These are phyloP conservation scores for Leccinum aurantiacum DNA, from an alignment of 768 basidiomycete species.

Conservation along the genomic window DNA sequence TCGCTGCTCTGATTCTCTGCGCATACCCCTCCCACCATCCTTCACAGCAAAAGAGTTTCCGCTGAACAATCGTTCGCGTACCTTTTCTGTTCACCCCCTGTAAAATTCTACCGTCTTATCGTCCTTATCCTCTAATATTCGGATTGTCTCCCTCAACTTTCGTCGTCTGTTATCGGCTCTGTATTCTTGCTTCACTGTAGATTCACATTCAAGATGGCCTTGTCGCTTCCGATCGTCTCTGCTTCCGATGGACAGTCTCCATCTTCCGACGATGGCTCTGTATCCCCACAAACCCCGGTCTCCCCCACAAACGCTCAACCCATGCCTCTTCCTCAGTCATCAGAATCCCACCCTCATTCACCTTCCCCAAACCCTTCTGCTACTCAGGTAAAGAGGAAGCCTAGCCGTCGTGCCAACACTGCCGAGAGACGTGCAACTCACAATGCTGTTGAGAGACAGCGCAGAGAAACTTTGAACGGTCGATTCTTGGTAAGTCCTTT, in stretches of 20 bases:
- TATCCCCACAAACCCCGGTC: conserved; percentile 49
- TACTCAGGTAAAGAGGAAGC: conserved; percentile 71
- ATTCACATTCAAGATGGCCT: conserved; percentile 27
- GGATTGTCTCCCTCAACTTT: neutral
- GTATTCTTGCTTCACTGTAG: conserved; percentile 17
- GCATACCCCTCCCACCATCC: conserved; percentile 13
- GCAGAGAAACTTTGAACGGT: conserved; percentile 90
- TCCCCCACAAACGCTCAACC: conserved; percentile 38
- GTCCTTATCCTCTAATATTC: conserved; percentile 18
- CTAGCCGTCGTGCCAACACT: conserved; percentile 88
- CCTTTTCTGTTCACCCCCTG: conserved; percentile 29
- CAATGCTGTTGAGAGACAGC: conserved; percentile 94
- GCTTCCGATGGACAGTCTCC: conserved; percentile 41
- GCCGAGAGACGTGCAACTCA: conserved; percentile 95
- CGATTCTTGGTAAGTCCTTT: conserved; percentile 73
- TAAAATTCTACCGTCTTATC: conserved; percentile 29
- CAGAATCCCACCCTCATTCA: conserved; percentile 29
- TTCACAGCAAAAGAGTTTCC: conserved; percentile 34
- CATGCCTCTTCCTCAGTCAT: conserved; percentile 35
- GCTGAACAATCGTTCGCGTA: conserved; percentile 48
- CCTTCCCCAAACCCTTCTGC: conserved; percentile 22
- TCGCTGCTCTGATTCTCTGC: conserved; percentile 48
- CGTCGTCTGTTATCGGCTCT: conserved; percentile 9
- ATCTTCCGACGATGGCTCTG: conserved; percentile 42
- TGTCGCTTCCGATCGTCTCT: conserved; percentile 42